These are phyloP conservation scores for Mycena galopus DNA, from an alignment of 768 basidiomycete species.

Conservation along the genomic window DNA sequence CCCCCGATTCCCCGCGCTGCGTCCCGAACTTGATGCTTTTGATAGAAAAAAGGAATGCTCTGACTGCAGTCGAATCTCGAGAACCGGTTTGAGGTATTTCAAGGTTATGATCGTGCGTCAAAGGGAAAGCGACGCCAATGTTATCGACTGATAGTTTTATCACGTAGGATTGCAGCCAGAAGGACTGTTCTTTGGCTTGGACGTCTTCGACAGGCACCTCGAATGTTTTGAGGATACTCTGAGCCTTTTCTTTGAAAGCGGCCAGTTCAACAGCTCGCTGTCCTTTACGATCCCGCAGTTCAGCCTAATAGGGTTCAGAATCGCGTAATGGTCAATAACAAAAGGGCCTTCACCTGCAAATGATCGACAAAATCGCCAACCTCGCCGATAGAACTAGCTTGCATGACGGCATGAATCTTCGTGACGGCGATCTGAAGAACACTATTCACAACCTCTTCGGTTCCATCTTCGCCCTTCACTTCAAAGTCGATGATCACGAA, in stretches of 20 bases:
- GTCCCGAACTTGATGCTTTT: conserved; percentile 79
- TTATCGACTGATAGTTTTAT: conserved; percentile 70
- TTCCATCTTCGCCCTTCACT: conserved; percentile 48
- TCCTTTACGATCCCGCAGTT: conserved; percentile 80
- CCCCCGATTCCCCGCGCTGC: conserved; percentile 82
- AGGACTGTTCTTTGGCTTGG: conserved; percentile 49
- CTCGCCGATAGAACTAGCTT: conserved; percentile 92
- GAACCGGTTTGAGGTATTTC: conserved; percentile 59
- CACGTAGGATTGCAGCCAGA: conserved; percentile 70
- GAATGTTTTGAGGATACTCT: conserved; percentile 78
- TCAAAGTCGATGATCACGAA: conserved; percentile 88
- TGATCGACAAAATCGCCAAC: conserved; percentile 91
- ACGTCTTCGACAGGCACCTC: conserved; percentile 70
- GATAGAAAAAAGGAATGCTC: conserved; percentile 90
- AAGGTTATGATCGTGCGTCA: conserved; percentile 72
- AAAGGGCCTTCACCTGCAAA: conserved; percentile 68
- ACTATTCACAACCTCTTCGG: conserved; percentile 43
- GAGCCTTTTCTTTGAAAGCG: conserved; percentile 87
- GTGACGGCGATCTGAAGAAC: conserved; percentile 69
- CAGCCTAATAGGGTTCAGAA: conserved; percentile 60
- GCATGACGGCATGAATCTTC: conserved; percentile 93
- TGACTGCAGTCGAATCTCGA: conserved; percentile 61
- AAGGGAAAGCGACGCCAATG: conserved; percentile 92
- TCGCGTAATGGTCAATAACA: not conserved
- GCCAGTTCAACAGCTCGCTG: conserved; percentile 83